phyloP scores from a whole-genome alignment of 768 basidiomycete genomes.

The Rhodosporidiobolus odoratus region DNA sequence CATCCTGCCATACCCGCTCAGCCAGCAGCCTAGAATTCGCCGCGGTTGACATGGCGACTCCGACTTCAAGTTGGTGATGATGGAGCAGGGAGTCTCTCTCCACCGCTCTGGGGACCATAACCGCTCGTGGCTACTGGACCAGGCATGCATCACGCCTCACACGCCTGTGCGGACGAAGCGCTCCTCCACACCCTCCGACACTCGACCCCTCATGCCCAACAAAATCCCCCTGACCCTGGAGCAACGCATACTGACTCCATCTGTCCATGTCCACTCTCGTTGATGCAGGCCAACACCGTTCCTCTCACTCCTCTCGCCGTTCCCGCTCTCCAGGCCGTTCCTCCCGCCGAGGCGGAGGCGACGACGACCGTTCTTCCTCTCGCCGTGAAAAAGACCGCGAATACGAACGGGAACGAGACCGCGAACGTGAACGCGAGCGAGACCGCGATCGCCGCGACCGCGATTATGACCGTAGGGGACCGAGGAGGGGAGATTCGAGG shows the following conservation, averaged over 20 bases:
- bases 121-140: too few relatives aligned
- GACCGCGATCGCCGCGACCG: constrained; percentile 27
- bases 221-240: background rate
- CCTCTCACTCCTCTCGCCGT: constrained; percentile 8
- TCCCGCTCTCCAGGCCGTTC: constrained; percentile 5
- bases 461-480: constrained; percentile 31
- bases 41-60: too few relatives aligned
- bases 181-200: background rate
- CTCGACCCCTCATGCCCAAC: too few relatives aligned
- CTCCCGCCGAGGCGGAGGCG: background rate
- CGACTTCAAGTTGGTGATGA: too few relatives aligned
- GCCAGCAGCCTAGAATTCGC: too few relatives aligned
- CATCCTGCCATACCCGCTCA: too few relatives aligned
- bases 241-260: background rate
- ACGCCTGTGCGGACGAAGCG: background rate
- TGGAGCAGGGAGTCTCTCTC: too few relatives aligned
- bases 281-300: constrained; percentile 7
- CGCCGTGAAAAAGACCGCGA: constrained; percentile 14
- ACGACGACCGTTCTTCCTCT: background rate
- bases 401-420: constrained; percentile 28
- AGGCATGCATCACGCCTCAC: too few relatives aligned
- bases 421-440: constrained; percentile 37
- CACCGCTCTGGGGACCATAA: too few relatives aligned
- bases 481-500: constrained; percentile 28
- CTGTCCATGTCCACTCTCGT: too few relatives aligned